Percentiles rank a stretch among this genome's conserved stretches.
These are phyloP conservation scores for Monarda citriodora DNA, from an alignment of 305 asterid genomes.

Conservation along the genomic window DNA sequence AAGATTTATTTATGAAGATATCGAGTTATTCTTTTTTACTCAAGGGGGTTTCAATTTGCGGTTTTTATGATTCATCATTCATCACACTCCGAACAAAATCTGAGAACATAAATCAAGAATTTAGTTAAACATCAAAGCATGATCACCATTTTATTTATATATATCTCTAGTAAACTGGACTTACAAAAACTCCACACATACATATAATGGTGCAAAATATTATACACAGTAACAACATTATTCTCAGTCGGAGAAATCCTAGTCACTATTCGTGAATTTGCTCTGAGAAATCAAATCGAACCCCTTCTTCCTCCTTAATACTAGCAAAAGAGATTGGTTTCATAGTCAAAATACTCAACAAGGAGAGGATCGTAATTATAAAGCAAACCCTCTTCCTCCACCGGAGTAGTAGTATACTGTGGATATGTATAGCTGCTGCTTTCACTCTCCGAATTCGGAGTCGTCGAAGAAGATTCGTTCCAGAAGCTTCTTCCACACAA, in stretches of 20 bases:
- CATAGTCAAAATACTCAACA: constrained; percentile 16
- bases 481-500: constrained; percentile 18
- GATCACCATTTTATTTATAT: not conserved
- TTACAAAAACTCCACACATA: not conserved
- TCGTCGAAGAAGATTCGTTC: constrained; percentile 18
- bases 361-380: constrained; percentile 16
- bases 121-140: not conserved
- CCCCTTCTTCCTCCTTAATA: not conserved
- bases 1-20: too few relatives aligned
- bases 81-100: too few relatives aligned
- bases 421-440: not conserved
- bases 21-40: too few relatives aligned
- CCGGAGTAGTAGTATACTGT: not conserved
- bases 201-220: not conserved
- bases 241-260: not conserved
- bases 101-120: too few relatives aligned
- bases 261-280: not conserved
- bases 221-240: not conserved
- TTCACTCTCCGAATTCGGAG: constrained; percentile 14
- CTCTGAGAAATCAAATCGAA: too few relatives aligned
- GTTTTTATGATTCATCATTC: not conserved
- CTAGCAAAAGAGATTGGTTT: constrained; percentile 16
- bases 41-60: too few relatives aligned
- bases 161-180: not conserved
- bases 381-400: constrained; percentile 8